phyloP scores from a whole-genome alignment of 495 filamentous ascomycete species.

The Tetracladium setigerum region DNA sequence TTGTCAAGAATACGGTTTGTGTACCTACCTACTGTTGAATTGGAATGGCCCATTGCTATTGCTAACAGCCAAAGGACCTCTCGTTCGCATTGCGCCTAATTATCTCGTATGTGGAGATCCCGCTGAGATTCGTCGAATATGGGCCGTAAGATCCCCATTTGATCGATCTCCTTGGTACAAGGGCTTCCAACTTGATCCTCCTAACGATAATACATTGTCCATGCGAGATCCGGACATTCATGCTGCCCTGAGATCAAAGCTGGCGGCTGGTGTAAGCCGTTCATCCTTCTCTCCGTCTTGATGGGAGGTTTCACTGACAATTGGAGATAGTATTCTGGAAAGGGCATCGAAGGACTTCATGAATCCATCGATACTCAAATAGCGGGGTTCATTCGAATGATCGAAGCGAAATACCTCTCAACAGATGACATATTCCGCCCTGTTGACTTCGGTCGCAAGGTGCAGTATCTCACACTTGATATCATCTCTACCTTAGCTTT shows the following conservation, averaged over 20 bases:
- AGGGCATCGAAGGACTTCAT: constrained; percentile 19
- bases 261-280: constrained; percentile 29
- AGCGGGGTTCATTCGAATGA: constrained; percentile 1
- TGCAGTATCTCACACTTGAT: constrained; percentile 32
- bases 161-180: constrained; percentile 25
- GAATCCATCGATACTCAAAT: constrained; percentile 6
- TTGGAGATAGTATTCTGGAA: constrained; percentile 15
- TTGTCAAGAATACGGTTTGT: constrained; percentile 15
- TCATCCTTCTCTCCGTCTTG: no score
- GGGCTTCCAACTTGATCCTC: constrained; percentile 21
- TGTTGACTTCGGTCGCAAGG: constrained; percentile 28
- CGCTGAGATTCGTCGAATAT: constrained; percentile 24
- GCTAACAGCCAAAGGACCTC: constrained; percentile 21
- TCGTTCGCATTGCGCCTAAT: constrained; percentile 36
- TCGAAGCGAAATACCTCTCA: constrained; percentile 11
- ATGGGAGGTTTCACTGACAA: no score
- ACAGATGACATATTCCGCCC: constrained; percentile 11
- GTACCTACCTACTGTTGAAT: background rate
- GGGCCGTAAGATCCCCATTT: constrained; percentile 28
- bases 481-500: constrained; percentile 32
- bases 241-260: constrained; percentile 23
- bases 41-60: background rate
- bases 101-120: constrained; percentile 33
- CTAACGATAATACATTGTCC: constrained; percentile 28
- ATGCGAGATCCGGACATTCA: constrained; percentile 26